Evolutionary conservation across 257 asterid genomes (phyloP), one percentile per base, ranked within the genome.

Genomic region (Marsdenia floribunda): DNA sequence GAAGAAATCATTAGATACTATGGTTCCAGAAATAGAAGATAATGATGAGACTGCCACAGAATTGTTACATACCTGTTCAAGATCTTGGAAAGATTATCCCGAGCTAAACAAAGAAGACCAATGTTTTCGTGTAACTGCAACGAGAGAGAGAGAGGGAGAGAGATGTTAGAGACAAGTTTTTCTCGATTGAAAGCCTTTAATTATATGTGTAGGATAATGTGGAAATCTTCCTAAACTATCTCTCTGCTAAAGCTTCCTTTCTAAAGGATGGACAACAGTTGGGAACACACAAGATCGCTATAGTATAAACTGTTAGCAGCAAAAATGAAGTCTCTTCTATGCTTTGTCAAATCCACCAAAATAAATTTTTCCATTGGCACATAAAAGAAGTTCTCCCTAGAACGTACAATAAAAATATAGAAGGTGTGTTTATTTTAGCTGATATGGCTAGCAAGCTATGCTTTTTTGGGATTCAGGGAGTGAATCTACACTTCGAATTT

Each of bases 41-140:
- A 22, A 46, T 12, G 37, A 24, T 44, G n/a, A 11, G 2, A n/a
- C 18, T 19, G 47, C 46, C 22, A 8, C 24, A 69, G 59, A 69
- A 73, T 3, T 38, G 16, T 19, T 10, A 55, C 89, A 0, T 90
- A 91, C 98, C 85, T 90, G 80, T 77, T 73, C 83, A 90, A 68
- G 64, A 91, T 85, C 59, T 77, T 83, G 79, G 80, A 83, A 87
- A 94, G 79, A 86, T 94, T 94, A 16, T 90, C 95, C 54, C 97
- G 91, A 80, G 96, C 93, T 82, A 87, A 89, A 78, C 88, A 78
- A 53, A 94, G 83, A 79, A 94, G 93, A 55, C 82, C 86, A 35
- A 90, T 85, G 81, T 94, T 94, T 74, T 91, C 94, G 10, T 80
- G 88, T 60, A 88, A 64, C 98, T 93, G 91, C 76, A 82, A 82